Percentiles rank a stretch among this genome's conserved stretches.
These are phyloP conservation scores for Metschnikowia chrysomelidarum DNA, from an alignment of 805 yeast species.

Conservation along the genomic window DNA sequence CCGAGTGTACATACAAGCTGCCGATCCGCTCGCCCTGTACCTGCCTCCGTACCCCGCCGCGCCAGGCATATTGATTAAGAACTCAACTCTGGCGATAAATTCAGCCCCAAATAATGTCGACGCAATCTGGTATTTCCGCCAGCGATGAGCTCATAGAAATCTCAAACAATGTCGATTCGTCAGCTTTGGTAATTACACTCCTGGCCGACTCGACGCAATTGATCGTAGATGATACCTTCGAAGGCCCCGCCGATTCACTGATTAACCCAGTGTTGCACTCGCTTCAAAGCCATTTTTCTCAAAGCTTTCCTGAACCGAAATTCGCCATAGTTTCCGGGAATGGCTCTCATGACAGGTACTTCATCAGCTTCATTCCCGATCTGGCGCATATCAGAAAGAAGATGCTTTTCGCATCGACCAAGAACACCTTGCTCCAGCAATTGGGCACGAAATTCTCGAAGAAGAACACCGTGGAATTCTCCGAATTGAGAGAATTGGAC, in stretches of 20 bases:
- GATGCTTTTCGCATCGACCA: constrained; percentile 93
- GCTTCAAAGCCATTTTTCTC: constrained; percentile 23
- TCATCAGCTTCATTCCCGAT: constrained; percentile 87
- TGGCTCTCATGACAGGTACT: constrained; percentile 34
- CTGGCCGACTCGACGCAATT: constrained; percentile 34
- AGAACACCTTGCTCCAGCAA: constrained; percentile 69
- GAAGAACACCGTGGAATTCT: constrained; percentile 43
- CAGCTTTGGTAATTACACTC: constrained; percentile 31
- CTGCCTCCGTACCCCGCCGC: too few species aligned
- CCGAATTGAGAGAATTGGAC: constrained; percentile 55
- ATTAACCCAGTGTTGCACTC: constrained; percentile 20
- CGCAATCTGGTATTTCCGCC: constrained; percentile 44
- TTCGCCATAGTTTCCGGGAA: constrained; percentile 26
- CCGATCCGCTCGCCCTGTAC: too few species aligned
- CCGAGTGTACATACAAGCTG: too few species aligned
- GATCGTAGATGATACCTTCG: constrained; percentile 27
- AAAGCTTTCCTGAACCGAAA: constrained; percentile 35
- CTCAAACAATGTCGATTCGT: constrained; percentile 39
- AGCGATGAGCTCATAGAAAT: constrained; percentile 41
- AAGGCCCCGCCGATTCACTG: constrained; percentile 13
- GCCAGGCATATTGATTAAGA: too few species aligned
- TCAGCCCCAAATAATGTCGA: constrained; percentile 28
- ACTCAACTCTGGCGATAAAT: neutral
- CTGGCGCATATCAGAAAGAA: constrained; percentile 74
- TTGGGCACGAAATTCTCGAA: constrained; percentile 63